A percentile compares a stretch with the other conserved stretches of the same genome.
Evolutionary conservation across 495 filamentous ascomycete species (phyloP).

Genomic region (Chaetomium fimeti): DNA sequence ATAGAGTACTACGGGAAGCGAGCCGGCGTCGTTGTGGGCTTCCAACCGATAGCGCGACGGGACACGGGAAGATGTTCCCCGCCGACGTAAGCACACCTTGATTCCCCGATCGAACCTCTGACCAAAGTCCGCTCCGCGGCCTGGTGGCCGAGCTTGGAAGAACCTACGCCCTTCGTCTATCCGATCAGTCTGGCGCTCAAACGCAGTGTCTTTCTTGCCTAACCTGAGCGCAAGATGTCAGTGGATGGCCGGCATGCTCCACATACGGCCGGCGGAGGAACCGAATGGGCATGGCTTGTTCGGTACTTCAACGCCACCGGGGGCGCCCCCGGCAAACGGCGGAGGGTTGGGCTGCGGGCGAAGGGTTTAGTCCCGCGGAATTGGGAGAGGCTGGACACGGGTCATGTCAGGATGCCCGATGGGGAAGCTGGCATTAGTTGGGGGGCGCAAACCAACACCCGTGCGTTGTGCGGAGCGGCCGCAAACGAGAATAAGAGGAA

Average conservation of each 20-base stretch:
- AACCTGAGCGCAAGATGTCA: neutral
- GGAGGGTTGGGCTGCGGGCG: neutral
- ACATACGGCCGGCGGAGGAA: neutral
- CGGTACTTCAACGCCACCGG: constrained; percentile 1
- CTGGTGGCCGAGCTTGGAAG: constrained; percentile 4
- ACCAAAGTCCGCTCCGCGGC: constrained; percentile 24
- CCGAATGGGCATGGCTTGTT: constrained; percentile 6
- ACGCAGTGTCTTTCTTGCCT: neutral
- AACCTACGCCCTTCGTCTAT: neutral
- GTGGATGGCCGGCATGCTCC: constrained; percentile 1
- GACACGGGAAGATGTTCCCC: constrained; percentile 10
- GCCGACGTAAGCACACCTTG: constrained; percentile 7
- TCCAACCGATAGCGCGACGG: constrained; percentile 8
- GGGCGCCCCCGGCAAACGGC: constrained; percentile 18
- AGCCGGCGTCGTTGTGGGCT: constrained; percentile 26
- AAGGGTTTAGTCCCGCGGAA: neutral
- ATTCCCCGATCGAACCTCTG: constrained; percentile 18
- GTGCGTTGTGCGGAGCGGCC: constrained; percentile 2
- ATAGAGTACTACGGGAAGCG: constrained; percentile 21
- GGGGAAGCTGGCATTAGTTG: constrained; percentile 6
- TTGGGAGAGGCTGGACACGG: neutral
- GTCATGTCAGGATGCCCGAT: constrained; percentile 18
- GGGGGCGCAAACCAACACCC: constrained; percentile 17
- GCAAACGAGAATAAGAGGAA: constrained; percentile 23
- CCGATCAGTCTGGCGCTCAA: neutral